Evolutionary conservation across 768 basidiomycete species (phyloP), one percentile per base, ranked within the genome.

Genomic region (Termitomyces sp.): DNA sequence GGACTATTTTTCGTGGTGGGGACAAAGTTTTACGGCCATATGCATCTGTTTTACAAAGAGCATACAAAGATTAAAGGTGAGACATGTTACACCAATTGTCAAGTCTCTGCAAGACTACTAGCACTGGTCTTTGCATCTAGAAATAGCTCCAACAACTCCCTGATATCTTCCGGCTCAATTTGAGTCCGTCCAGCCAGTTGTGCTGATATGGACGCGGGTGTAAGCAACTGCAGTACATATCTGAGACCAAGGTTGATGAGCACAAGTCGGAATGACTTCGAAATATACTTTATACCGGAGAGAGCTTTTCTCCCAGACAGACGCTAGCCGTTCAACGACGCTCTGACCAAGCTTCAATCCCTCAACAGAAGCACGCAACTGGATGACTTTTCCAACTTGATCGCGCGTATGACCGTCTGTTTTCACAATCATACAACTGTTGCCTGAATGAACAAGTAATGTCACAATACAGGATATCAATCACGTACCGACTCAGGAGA

Each of bases 61-160:
- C 32, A 32, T 32, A 32, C 32, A 7, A 1, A 32, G 35, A 36
- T 36, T 13, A 35, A 36, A 36, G 7, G 35, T 13, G 35, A 7
- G 7, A 13, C 35, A 36, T 36, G 35, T 12, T 12, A 40, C 38
- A 48, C 47, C 47, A 28, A 28, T 16, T 10, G 5, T 48, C 3
- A 48, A 18, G 28, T 30, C 47, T 16, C 16, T 7, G 14, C 13
- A 47, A 47, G 23, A 47, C 13, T 26, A 26, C 5, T 26, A 26
- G 23, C 46, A 26, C 14, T 26, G 5, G 89, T 87, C 69, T 94
- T 96, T 26, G 95, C 94, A 71, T 98, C 95, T 66, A 98, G 77
- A 79, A 98, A 98, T 38, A 99, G 77, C 69, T 93, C 92, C 63
- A 88, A 88, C 88, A 97, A 93, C 79, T 97, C 95, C 41, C 82